A percentile compares a stretch with the other conserved stretches of the same genome.
Conservation (phyloP, 2,329 filamentous ascomycete genomes). For the Ophiostoma sp. region DNA sequence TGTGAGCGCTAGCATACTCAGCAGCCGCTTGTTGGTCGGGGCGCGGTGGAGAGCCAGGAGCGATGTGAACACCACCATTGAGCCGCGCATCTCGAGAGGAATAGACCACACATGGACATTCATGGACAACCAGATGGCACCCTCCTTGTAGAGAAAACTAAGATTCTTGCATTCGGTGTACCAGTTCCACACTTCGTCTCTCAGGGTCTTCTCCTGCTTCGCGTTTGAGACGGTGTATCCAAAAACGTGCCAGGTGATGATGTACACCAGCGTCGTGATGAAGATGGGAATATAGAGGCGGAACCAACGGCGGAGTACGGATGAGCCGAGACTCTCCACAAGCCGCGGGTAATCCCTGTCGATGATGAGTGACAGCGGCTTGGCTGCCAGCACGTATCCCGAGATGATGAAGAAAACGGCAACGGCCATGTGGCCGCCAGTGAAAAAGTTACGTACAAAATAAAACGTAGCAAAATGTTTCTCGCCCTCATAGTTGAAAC, state of each 20-base stretch:
- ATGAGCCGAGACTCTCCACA: slow-evolving; percentile 42
- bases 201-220: slow-evolving; percentile 38
- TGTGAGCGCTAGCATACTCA: slow-evolving; percentile 48
- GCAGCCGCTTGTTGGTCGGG: slow-evolving; percentile 50
- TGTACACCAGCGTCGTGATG: slow-evolving; percentile 49
- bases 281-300: slow-evolving; percentile 50
- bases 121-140: slow-evolving; percentile 53
- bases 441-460: slow-evolving; percentile 54
- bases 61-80: slow-evolving; percentile 56
- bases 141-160: slow-evolving; percentile 59
- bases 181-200: slow-evolving; percentile 47
- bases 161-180: slow-evolving; percentile 61
- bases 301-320: slow-evolving; percentile 47
- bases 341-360: slow-evolving; percentile 40
- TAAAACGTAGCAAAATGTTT: slow-evolving; percentile 51
- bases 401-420: slow-evolving; percentile 47
- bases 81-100: slow-evolving; percentile 59
- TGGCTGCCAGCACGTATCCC: slow-evolving; percentile 52
- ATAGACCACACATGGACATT: slow-evolving; percentile 61
- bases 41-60: slow-evolving; percentile 54
- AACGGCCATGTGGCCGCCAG: slow-evolving; percentile 57
- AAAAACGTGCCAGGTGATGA: slow-evolving; percentile 50
- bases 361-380: slow-evolving; percentile 45
- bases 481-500: slow-evolving; percentile 46
- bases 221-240: slow-evolving; percentile 42